Evolutionary conservation across 2,329 filamentous ascomycete species (phyloP).

Genomic region (Nothophoma quercina): DNA sequence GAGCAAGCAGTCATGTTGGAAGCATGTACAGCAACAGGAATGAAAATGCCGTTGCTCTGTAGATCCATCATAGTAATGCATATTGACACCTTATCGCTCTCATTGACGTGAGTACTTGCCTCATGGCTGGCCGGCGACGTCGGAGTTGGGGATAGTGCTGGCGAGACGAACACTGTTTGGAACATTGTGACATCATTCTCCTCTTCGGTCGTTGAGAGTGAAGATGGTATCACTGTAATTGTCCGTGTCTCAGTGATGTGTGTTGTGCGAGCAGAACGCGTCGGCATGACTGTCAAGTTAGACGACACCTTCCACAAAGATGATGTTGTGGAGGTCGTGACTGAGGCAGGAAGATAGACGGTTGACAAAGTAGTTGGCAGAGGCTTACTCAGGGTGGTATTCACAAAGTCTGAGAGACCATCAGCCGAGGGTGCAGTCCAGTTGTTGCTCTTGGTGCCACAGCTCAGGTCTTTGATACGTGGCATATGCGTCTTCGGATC

Average conservation of each 20-base stretch:
- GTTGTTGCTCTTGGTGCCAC: background rate
- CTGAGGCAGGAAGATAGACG: background rate
- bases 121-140: background rate
- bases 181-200: background rate
- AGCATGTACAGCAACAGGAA: background rate
- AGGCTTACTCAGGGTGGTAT: background rate
- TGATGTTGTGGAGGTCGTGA: background rate
- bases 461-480: constrained; percentile 32
- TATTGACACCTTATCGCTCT: background rate
- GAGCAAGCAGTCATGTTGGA: background rate
- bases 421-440: background rate
- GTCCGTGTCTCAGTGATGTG: background rate
- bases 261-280: background rate
- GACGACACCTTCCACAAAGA: background rate
- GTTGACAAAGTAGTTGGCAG: background rate
- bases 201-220: background rate
- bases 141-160: background rate
- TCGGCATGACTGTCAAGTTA: background rate
- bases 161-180: background rate
- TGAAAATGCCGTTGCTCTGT: background rate
- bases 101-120: background rate
- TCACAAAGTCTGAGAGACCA: background rate
- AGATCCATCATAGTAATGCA: constrained; percentile 3
- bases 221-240: background rate
- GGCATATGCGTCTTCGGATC: constrained; percentile 23